Evolutionary conservation across 2,329 filamentous ascomycete genomes (phyloP).

Genomic region (Zasmidium citrigriseum): DNA sequence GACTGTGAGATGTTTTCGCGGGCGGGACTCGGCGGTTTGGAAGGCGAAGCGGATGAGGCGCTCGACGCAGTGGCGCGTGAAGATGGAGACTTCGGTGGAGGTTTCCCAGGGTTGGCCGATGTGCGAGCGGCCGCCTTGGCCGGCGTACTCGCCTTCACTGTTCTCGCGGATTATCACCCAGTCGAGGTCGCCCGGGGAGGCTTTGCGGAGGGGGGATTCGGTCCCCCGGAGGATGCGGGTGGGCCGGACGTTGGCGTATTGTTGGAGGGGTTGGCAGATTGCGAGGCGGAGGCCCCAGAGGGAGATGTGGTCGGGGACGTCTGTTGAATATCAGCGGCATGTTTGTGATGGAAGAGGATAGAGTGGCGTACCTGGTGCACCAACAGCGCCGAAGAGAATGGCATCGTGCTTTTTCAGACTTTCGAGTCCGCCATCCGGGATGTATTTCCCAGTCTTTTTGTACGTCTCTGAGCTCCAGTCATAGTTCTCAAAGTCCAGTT

Average conservation of each 20-base stretch:
- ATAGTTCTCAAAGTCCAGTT: conserved; percentile 61
- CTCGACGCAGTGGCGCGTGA: conserved; percentile 61
- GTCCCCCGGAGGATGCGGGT: conserved; percentile 64
- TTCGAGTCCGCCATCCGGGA: conserved; percentile 61
- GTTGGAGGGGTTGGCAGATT: conserved; percentile 57
- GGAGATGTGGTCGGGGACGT: conserved; percentile 53
- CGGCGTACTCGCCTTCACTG: conserved; percentile 67
- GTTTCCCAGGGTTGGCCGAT: conserved; percentile 59
- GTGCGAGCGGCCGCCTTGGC: conserved; percentile 65
- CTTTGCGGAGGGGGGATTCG: conserved; percentile 56
- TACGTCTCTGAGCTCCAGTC: conserved; percentile 70
- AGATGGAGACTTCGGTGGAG: conserved; percentile 64
- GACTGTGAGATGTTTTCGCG: conserved; percentile 60
- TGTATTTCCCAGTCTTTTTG: conserved; percentile 66
- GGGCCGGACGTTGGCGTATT: conserved; percentile 60
- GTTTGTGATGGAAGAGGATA: background rate
- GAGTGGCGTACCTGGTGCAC: conserved; percentile 44
- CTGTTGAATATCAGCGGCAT: conserved; percentile 17
- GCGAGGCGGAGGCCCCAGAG: conserved; percentile 59
- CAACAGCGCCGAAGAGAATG: conserved; percentile 69
- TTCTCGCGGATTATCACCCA: conserved; percentile 70
- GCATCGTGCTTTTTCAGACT: conserved; percentile 62
- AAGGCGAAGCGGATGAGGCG: conserved; percentile 66
- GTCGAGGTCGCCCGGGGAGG: conserved; percentile 61
- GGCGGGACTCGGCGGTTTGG: conserved; percentile 58